Base-by-base conservation (phyloP, 164 flowering plant species). In the Warburgia ugandensis region DNA sequence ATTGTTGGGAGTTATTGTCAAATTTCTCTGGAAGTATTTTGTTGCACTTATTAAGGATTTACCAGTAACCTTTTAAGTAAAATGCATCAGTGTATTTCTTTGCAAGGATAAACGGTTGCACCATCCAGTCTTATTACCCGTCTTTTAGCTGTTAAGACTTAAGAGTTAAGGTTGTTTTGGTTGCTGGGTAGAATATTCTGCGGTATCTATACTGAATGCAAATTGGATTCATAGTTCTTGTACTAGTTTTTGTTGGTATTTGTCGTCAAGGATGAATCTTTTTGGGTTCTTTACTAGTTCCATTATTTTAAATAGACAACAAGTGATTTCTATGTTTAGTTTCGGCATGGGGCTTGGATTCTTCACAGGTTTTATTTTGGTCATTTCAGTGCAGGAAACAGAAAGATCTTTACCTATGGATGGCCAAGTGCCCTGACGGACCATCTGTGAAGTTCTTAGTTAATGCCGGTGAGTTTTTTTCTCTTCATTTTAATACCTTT, bases 381-480 rank as follows among this genome's bases (percentile, higher is more conserved):
- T 6, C 27, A 39, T 67, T 70, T 39, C 90, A 92, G 99, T 92
- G 99, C 67, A 79, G 99, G 73, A 92, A 92, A 60, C 86, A 77
- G 30, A 82, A 82, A 61, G 99, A 92, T 72, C 85, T 92, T 45
- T 92, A 88, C 64, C 73, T 92, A 4, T 92, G 99, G 97, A 84
- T 84, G 87, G 75, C 87, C 62, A 92, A 89, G 70, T 68, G 84
- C 58, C 97, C 99, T 10, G 75, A 62, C 68, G 99, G 97, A 17
- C 99, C 99, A 27, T 92, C 99, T 47, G 97, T 86, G 29, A 92
- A 92, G 57, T 92, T 92, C 56, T 71, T 92, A 52, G 99, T 88
- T 36, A 86, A 88, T 73, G 95, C 92, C 23, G 95, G 95, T 89
- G 73, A 64, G 7, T 4, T 7, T 8, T 16, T 43, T 22, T 4